Evolutionary conservation across 2,329 filamentous ascomycete genomes (phyloP), one percentile per base, ranked within the genome.

Genomic region (Diplodia seriata): DNA sequence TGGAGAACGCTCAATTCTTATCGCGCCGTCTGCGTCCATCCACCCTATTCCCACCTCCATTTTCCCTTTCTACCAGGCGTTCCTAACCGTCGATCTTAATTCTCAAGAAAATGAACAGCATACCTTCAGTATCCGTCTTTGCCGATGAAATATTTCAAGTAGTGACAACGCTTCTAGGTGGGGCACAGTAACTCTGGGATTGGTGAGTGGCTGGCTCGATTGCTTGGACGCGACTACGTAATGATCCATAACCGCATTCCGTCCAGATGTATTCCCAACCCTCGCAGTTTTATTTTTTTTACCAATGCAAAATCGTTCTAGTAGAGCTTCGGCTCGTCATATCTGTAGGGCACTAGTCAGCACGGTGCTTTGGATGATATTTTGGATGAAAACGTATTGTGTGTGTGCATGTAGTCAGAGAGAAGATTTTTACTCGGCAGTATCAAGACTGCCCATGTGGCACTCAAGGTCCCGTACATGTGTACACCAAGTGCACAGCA

Each of bases 401-500:
- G 57, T 33, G 20, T n/a, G 57, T 33, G 40, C 40, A 33, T 49
- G 40, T 31, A 9, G 18, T 68, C 66, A 68, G 66, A 68, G 66
- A 68, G 66, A 68, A 68, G 66, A 68, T 68, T 36, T 36, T 36
- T 68, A 63, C 43, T 68, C 57, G 49, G 56, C 66, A 62, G 15
- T 63, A 57, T 47, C 66, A 26, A 31, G 49, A 55, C 56, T 68
- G 57, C 38, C 66, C 57, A 55, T 62, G 57, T 23, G 26, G 33
- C 49, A 11, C n/a, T 20, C 50, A 26, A 62, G 66, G 56, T 68
- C 57, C 57, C 66, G 66, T 63, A 18, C 43, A 47, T 38, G 47
- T 18, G 36, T 18, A 49, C 56, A 62, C 9, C 47, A 56, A 57
- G 51, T 51, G 49, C 47, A 54, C 36, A 14, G 36, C 38, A 23